phyloP scores from a whole-genome alignment of 352 stramenopile species.

The Globisporangium sylvaticum region DNA sequence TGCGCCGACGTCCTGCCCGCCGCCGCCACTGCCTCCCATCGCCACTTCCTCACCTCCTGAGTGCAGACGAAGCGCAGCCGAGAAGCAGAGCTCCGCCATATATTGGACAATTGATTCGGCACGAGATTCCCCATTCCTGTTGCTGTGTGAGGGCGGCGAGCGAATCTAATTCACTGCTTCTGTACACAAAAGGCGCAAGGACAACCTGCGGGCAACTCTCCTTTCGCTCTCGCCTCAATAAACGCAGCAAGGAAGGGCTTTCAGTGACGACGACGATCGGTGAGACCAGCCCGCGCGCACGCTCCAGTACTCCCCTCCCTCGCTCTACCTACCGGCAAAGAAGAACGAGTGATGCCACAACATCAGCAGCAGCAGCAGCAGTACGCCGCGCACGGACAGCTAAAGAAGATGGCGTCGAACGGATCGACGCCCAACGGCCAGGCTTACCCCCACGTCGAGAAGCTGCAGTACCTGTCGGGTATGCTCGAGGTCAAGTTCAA shows the following conservation, averaged over 20 bases:
- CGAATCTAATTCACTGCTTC: not conserved
- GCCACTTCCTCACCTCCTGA: not conserved
- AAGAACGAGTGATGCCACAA: not conserved
- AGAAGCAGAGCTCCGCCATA: not conserved
- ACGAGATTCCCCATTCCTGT: not conserved
- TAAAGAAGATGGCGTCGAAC: slow-evolving; percentile 17
- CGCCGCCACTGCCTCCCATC: not conserved
- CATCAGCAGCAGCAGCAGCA: slow-evolving; percentile 2
- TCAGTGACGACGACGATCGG: not conserved
- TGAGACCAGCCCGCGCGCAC: not conserved
- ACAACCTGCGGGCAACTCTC: not conserved
- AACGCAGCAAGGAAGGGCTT: too few species aligned
- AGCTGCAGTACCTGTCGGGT: slow-evolving; percentile 19
- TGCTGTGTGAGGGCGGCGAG: not conserved
- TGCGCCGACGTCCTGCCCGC: too few species aligned
- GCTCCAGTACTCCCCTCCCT: too few species aligned
- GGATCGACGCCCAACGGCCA: not conserved
- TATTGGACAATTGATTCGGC: not conserved
- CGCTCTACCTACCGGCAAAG: not conserved
- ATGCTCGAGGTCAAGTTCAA: slow-evolving; percentile 32
- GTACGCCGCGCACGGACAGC: slow-evolving; percentile 1
- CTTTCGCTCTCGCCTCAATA: not conserved
- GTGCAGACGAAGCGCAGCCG: not conserved
- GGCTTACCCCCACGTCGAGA: slow-evolving; percentile 1
- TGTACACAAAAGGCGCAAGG: not conserved